phyloP scores from a whole-genome alignment of 257 asterid genomes.

The Solanum tarijense region DNA sequence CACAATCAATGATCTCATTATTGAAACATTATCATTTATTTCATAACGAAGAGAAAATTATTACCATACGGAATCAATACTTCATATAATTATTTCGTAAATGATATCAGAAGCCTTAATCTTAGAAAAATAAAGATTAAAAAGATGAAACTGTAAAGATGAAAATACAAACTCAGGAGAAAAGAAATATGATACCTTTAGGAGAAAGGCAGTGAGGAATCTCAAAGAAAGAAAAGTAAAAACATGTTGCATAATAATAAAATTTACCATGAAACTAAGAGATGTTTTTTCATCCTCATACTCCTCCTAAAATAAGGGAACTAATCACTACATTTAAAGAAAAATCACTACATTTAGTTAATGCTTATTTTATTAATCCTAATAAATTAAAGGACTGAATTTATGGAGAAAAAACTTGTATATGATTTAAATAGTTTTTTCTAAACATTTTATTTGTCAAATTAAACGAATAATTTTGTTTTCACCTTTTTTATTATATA shows the following conservation, averaged over 20 bases:
- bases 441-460: not conserved
- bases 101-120: not conserved
- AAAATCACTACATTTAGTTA: not conserved
- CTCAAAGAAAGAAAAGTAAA: slow-evolving; percentile 11
- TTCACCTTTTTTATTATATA: not conserved
- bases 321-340: not conserved
- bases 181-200: not conserved
- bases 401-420: too few relatives aligned
- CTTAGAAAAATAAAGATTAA: not conserved
- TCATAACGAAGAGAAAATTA: not conserved
- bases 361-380: not conserved
- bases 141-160: not conserved
- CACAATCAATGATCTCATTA: not conserved
- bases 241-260: slow-evolving; percentile 22
- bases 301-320: slow-evolving; percentile 15
- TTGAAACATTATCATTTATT: not conserved
- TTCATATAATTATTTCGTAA: not conserved
- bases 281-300: slow-evolving; percentile 27
- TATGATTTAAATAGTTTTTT: not conserved
- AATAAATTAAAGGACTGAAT: not conserved
- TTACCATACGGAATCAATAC: not conserved
- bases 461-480: not conserved
- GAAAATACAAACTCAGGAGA: not conserved
- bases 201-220: slow-evolving; percentile 44
- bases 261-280: slow-evolving; percentile 16